Evolutionary conservation across 306 rosid species (phyloP).

Genomic region (Prunus dulcis): DNA sequence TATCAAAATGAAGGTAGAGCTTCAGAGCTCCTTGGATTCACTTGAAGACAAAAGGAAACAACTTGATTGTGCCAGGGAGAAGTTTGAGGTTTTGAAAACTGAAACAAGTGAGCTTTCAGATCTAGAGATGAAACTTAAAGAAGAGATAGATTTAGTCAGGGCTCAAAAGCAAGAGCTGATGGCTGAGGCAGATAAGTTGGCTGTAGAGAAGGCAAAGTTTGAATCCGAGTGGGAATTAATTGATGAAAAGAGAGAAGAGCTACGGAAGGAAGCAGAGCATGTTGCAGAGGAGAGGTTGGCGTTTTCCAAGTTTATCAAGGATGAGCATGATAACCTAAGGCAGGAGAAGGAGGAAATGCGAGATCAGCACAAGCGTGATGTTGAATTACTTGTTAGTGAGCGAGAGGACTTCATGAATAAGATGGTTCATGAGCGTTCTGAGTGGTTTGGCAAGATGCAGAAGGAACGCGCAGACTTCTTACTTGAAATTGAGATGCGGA

Average conservation of each 20-base stretch:
- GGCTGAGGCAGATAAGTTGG: conserved; percentile 68
- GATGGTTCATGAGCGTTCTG: conserved; percentile 77
- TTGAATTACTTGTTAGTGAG: conserved; percentile 64
- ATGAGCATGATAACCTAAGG: conserved; percentile 70
- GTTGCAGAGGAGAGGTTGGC: conserved; percentile 67
- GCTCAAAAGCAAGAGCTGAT: conserved; percentile 71
- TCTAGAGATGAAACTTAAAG: conserved; percentile 80
- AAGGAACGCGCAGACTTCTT: conserved; percentile 81
- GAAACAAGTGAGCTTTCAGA: conserved; percentile 77
- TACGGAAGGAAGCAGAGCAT: conserved; percentile 57
- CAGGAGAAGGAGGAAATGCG: conserved; percentile 64
- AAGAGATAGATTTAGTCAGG: conserved; percentile 85
- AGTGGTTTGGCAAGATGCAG: conserved; percentile 85
- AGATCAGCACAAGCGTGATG: conserved; percentile 58
- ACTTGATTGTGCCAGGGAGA: conserved; percentile 61
- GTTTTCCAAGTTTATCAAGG: conserved; percentile 62
- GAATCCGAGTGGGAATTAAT: conserved; percentile 95
- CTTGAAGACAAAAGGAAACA: conserved; percentile 55
- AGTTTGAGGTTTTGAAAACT: conserved; percentile 60
- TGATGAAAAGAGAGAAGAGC: conserved; percentile 83
- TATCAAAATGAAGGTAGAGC: conserved; percentile 56
- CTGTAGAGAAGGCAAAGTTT: conserved; percentile 83
- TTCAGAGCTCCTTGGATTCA: conserved; percentile 52
- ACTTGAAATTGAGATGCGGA: conserved; percentile 72
- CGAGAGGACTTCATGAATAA: conserved; percentile 84